Evolutionary conservation across 2,329 filamentous ascomycete species (phyloP), one percentile per base, ranked within the genome.

Genomic region (Zasmidium citrigriseum): DNA sequence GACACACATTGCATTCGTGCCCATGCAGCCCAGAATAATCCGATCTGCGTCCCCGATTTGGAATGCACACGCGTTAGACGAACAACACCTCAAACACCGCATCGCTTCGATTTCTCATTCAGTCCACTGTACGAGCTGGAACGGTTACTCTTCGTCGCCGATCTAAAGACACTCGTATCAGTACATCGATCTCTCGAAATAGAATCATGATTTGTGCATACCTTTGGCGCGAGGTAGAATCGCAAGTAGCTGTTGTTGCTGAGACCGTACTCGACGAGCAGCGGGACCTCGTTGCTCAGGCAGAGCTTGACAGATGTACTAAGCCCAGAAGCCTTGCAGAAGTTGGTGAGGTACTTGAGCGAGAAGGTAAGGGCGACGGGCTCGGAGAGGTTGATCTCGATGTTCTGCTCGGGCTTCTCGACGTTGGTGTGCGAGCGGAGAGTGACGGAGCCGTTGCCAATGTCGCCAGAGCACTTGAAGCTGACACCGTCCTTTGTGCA

Each of bases 171-270:
- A 10, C 34, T 41, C 16, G 7, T 41, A n/a, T 41, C 34, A 41
- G 34, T n/a, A 41, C 4, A n/a, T n/a, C 18, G 34, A 16, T 41
- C 34, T 41, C 12, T 41, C 4, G 16, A 38, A 27, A n/a, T 12
- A 27, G 14, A 4, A 25, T 56, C 25, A 58, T 56, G 45, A 47
- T 48, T 50, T 46, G 54, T 16, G 73, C 84, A 60, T 79, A 95
- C 95, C 92, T 99, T 99, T 66, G 95, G 95, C 65, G 95, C 95
- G 69, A 99, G 86, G 80, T 98, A 99, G 86, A 98, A 99, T 72
- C 93, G 87, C 78, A 99, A 79, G 77, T 95, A 95, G 77, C 91
- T 95, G 80, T 86, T 91, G 65, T 90, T 89, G 55, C 83, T 82
- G 61, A 97, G 79, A 55, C 80, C 82, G 78, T 98, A 99, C 82